A percentile compares a stretch with the other conserved stretches of the same genome.
These are phyloP conservation scores for Starmera pachycereana DNA, from an alignment of 805 yeast species.

Conservation along the genomic window DNA sequence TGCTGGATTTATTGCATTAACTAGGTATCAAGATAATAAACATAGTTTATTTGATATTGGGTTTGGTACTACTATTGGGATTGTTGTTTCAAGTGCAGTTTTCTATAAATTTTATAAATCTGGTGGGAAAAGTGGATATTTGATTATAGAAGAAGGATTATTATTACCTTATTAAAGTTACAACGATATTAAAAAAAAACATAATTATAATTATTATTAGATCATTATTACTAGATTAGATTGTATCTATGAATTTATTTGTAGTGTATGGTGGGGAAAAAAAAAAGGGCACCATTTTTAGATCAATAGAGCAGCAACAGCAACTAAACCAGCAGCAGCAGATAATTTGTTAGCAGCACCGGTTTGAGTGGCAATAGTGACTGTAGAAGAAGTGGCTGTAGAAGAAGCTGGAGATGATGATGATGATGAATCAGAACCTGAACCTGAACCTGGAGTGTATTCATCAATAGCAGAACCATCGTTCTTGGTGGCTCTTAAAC, in stretches of 20 bases:
- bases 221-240: no score
- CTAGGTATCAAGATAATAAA: slow-evolving; percentile 84
- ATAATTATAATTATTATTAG: no score
- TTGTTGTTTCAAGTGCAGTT: slow-evolving; percentile 6
- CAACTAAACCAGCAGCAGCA: slow-evolving; percentile 18
- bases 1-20: slow-evolving; percentile 68
- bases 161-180: not conserved
- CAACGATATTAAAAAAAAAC: no score
- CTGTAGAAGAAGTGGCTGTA: not conserved
- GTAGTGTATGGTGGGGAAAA: no score
- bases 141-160: slow-evolving; percentile 30
- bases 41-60: slow-evolving; percentile 84
- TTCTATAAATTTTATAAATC: slow-evolving; percentile 11
- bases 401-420: slow-evolving; percentile 5
- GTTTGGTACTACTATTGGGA: slow-evolving; percentile 65
- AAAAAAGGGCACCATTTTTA: no score
- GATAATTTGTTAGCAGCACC: slow-evolving; percentile 18
- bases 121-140: slow-evolving; percentile 11
- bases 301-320: slow-evolving; percentile 23
- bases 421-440: slow-evolving; percentile 8
- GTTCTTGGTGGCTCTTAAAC: slow-evolving; percentile 11
- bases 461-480: slow-evolving; percentile 17
- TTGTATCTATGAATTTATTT: no score
- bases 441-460: slow-evolving; percentile 9
- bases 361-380: slow-evolving; percentile 12